These are phyloP conservation scores for Malassezia caprae DNA, from an alignment of 1,284 basidiomycete genomes.

Conservation along the genomic window DNA sequence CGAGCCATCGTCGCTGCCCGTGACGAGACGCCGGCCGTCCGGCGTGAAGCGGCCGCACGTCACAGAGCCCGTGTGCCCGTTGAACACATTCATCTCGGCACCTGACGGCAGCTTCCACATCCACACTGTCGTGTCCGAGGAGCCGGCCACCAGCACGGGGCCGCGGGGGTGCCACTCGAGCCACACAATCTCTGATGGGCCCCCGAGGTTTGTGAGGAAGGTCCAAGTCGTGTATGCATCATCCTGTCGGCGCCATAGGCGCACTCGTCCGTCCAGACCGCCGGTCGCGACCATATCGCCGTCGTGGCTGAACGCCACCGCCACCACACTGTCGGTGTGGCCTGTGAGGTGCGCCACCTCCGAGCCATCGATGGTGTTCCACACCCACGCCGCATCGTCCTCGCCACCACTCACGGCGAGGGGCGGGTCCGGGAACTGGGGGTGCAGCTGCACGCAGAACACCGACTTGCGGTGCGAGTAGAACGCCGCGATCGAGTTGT, in stretches of 20 bases:
- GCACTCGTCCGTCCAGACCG: slow-evolving; percentile 90
- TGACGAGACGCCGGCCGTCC: slow-evolving; percentile 62
- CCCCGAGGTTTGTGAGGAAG: slow-evolving; percentile 80
- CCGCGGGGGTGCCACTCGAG: slow-evolving; percentile 94
- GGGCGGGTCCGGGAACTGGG: slow-evolving; percentile 61
- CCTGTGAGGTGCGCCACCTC: slow-evolving; percentile 74
- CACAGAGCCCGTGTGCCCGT: slow-evolving; percentile 74
- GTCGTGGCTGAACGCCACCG: slow-evolving; percentile 69
- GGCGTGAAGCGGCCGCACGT: slow-evolving; percentile 85
- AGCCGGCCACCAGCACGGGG: slow-evolving; percentile 74
- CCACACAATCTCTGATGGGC: slow-evolving; percentile 93
- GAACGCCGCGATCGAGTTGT: slow-evolving; percentile 45
- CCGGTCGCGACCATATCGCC: slow-evolving; percentile 88
- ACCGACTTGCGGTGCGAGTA: slow-evolving; percentile 54
- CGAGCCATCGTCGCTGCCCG: slow-evolving; percentile 71
- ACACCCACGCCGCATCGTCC: slow-evolving; percentile 89
- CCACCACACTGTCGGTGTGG: slow-evolving; percentile 81
- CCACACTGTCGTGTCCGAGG: slow-evolving; percentile 92
- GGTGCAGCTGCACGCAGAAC: slow-evolving; percentile 73
- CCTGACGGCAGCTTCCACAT: slow-evolving; percentile 95
- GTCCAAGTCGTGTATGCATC: slow-evolving; percentile 69
- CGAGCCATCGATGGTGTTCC: slow-evolving; percentile 74
- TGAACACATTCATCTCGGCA: slow-evolving; percentile 87
- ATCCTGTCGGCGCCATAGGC: slow-evolving; percentile 63
- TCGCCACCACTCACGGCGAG: slow-evolving; percentile 85